Conservation (phyloP, 31 red algal species). For the Asparagopsis taxiformis region DNA sequence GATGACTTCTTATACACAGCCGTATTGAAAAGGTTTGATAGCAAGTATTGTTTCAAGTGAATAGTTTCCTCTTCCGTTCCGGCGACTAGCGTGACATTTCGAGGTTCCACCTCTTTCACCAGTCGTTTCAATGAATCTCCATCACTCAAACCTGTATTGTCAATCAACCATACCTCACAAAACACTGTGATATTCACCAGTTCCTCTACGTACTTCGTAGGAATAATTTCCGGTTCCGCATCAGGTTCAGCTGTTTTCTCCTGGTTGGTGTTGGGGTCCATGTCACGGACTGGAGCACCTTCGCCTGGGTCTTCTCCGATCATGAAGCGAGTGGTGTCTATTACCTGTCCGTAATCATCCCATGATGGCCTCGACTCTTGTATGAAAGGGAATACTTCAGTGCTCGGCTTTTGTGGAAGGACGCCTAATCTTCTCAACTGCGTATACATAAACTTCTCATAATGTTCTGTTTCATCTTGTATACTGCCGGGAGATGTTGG, state of each 20-base stretch:
- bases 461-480: background rate
- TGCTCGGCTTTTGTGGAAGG: conserved; percentile 2
- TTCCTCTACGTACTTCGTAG: conserved; percentile 67
- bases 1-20: background rate
- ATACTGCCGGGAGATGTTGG: conserved; percentile 4
- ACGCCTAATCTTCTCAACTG: conserved; percentile 6
- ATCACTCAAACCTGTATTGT: conserved; percentile 49
- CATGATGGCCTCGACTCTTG: conserved; percentile 27
- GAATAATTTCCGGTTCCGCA: conserved; percentile 43
- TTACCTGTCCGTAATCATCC: conserved; percentile 92
- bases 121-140: conserved; percentile 66
- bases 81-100: conserved; percentile 77
- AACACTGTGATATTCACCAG: conserved; percentile 27
- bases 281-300: conserved; percentile 15
- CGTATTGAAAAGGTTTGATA: conserved; percentile 10
- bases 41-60: conserved; percentile 38
- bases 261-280: conserved; percentile 22
- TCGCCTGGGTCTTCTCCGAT: conserved; percentile 96
- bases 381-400: conserved; percentile 26
- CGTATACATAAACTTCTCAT: background rate
- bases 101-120: conserved; percentile 76
- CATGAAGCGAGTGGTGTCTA: conserved; percentile 83
- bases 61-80: conserved; percentile 74
- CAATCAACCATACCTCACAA: conserved; percentile 27
- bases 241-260: conserved; percentile 26